phyloP scores from a whole-genome alignment of 108 stramenopile genomes.

The Fistulifera solaris region DNA sequence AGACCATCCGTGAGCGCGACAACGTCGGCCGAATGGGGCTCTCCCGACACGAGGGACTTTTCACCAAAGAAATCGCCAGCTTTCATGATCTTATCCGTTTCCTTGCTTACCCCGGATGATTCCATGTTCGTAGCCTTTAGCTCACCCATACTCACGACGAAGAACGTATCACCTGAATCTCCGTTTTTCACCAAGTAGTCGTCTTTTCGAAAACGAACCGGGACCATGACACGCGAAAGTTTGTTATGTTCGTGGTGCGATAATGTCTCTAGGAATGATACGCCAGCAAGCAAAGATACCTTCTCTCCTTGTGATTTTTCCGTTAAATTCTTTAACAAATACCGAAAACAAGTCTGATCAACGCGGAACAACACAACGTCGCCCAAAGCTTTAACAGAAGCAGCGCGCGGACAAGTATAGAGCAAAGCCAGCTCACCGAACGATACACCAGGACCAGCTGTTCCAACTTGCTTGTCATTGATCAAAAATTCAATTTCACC shows the following conservation, averaged over 20 bases:
- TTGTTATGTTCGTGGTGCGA: slow-evolving; percentile 49
- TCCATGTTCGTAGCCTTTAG: slow-evolving; percentile 57
- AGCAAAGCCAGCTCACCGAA: slow-evolving; percentile 79
- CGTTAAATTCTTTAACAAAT: slow-evolving; percentile 66
- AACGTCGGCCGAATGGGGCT: slow-evolving; percentile 62
- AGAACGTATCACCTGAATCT: slow-evolving; percentile 82
- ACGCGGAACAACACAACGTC: slow-evolving; percentile 77
- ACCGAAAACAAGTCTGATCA: slow-evolving; percentile 74
- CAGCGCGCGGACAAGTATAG: slow-evolving; percentile 85
- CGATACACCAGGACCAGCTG: slow-evolving; percentile 38
- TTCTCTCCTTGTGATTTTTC: slow-evolving; percentile 44
- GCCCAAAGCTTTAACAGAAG: slow-evolving; percentile 69
- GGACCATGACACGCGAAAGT: slow-evolving; percentile 57
- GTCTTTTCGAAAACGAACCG: slow-evolving; percentile 62
- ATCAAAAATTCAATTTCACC: slow-evolving; percentile 32
- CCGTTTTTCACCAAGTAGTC: slow-evolving; percentile 80
- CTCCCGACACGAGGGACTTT: slow-evolving; percentile 66
- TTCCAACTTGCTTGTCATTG: slow-evolving; percentile 30
- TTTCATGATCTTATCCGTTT: slow-evolving; percentile 45
- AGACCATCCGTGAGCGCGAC: slow-evolving; percentile 48
- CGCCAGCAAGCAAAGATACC: slow-evolving; percentile 58
- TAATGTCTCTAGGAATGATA: slow-evolving; percentile 51
- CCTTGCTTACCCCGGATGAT: slow-evolving; percentile 26
- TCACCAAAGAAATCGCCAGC: slow-evolving; percentile 86
- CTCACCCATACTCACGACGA: slow-evolving; percentile 71